Conservation (phyloP, 331 rosid genomes). For the Dryas integrifolia region DNA sequence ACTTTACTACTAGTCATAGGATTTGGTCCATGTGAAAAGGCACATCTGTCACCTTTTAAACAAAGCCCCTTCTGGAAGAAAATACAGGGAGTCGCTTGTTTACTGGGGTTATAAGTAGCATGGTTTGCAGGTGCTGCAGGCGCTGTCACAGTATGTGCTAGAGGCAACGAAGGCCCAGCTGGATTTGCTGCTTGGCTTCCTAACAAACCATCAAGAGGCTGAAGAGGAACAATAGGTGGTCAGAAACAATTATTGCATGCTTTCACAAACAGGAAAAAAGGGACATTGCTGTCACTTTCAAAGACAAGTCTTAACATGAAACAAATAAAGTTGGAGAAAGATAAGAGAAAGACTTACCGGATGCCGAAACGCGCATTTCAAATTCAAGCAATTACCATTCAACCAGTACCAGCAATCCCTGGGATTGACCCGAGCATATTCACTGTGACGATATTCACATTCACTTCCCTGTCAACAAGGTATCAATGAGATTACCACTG, state of each 20-base stretch:
- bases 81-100: constrained; percentile 82
- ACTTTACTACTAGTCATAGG: constrained; percentile 46
- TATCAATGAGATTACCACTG: background rate
- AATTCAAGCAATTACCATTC: constrained; percentile 92
- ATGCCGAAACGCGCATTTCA: constrained; percentile 88
- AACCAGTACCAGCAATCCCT: constrained; percentile 97
- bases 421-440: constrained; percentile 87
- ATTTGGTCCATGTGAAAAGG: constrained; percentile 71
- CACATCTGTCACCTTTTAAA: constrained; percentile 84
- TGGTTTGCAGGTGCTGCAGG: constrained; percentile 38
- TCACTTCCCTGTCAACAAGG: constrained; percentile 63
- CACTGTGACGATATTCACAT: constrained; percentile 97
- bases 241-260: background rate
- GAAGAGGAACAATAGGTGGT: constrained; percentile 20
- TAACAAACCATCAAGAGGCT: constrained; percentile 89
- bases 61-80: constrained; percentile 88
- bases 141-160: constrained; percentile 37
- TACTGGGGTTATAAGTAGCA: constrained; percentile 47
- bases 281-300: too few species aligned
- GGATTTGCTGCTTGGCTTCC: constrained; percentile 59
- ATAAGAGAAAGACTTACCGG: constrained; percentile 59
- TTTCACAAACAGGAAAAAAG: background rate
- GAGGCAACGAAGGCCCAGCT: constrained; percentile 55
- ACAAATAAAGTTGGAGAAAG: background rate
- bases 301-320: background rate